Conservation (phyloP, 2,329 filamentous ascomycete genomes). For the Colletotrichum filicis region DNA sequence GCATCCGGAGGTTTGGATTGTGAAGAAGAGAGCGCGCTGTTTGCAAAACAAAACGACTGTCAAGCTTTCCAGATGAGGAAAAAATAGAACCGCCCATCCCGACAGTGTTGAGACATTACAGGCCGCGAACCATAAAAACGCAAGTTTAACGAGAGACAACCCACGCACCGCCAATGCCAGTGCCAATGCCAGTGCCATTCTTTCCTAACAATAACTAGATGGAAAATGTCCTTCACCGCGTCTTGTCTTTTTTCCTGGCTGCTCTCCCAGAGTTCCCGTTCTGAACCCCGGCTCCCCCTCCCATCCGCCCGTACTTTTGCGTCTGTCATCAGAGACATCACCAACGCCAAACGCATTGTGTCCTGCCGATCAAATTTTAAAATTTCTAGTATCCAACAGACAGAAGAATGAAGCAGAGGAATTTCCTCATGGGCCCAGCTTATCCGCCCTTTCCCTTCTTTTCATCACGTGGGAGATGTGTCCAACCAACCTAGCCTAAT, state of each 20-base stretch:
- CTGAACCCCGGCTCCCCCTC: slow-evolving; percentile 26
- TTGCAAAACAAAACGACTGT: slow-evolving; percentile 24
- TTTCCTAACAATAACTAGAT: slow-evolving; percentile 16
- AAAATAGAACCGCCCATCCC: slow-evolving; percentile 20
- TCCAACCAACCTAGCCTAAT: slow-evolving; percentile 22
- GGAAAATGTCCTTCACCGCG: slow-evolving; percentile 28
- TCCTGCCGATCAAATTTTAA: slow-evolving; percentile 33
- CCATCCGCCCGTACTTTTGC: slow-evolving; percentile 18
- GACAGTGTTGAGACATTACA: slow-evolving; percentile 26
- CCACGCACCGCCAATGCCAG: slow-evolving; percentile 25
- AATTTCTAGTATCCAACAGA: slow-evolving; percentile 13
- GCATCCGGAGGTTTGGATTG: not conserved
- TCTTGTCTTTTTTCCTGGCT: slow-evolving; percentile 9
- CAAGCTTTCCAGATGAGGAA: slow-evolving; percentile 17
- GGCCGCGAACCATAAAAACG: slow-evolving; percentile 27
- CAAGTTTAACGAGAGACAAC: slow-evolving; percentile 26
- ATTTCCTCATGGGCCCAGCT: not conserved
- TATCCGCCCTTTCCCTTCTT: slow-evolving; percentile 5
- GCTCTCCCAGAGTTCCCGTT: slow-evolving; percentile 17
- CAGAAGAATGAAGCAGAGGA: slow-evolving; percentile 17
- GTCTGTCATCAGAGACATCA: slow-evolving; percentile 31
- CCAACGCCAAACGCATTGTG: slow-evolving; percentile 35
- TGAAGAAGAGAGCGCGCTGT: slow-evolving; percentile 7
- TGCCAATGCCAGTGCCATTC: slow-evolving; percentile 8
- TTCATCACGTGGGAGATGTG: slow-evolving; percentile 30